Percentiles rank a stretch among this genome's conserved stretches.
Conservation (phyloP, 768 basidiomycete genomes). For the Podaxis rugospora region DNA sequence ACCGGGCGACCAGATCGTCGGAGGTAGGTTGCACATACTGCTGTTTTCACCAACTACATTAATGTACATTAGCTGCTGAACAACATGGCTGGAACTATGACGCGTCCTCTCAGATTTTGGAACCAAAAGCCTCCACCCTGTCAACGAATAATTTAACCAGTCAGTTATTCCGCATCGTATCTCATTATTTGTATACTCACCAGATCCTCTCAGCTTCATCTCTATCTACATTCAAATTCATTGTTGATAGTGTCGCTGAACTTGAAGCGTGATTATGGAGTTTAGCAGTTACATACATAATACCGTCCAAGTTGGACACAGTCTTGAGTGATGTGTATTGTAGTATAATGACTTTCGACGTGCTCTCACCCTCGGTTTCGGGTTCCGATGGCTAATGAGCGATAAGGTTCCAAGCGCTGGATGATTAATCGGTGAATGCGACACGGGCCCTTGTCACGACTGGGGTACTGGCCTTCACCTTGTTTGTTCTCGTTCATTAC, state of each 20-base stretch:
- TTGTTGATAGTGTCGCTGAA: slow-evolving; percentile 50
- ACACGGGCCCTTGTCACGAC: not conserved
- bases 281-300: not conserved
- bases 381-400: not conserved
- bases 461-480: not conserved
- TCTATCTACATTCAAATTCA: slow-evolving; percentile 42
- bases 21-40: slow-evolving; percentile 24
- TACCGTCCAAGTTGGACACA: not conserved
- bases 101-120: slow-evolving; percentile 37
- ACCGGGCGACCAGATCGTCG: slow-evolving; percentile 30
- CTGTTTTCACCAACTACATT: not conserved
- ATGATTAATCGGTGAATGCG: not conserved
- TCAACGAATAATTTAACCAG: not conserved
- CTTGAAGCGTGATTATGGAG: slow-evolving; percentile 30
- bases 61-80: slow-evolving; percentile 31
- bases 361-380: not conserved
- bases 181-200: not conserved
- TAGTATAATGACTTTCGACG: not conserved
- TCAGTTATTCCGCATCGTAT: slow-evolving; percentile 8
- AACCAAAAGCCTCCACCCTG: slow-evolving; percentile 23
- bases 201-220: slow-evolving; percentile 32
- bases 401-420: not conserved
- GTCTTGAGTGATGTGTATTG: not conserved
- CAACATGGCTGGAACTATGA: slow-evolving; percentile 51
- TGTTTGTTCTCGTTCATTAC: not conserved